Evolutionary conservation across 1,284 basidiomycete species (phyloP).

Genomic region (Puccinia sorghi): DNA sequence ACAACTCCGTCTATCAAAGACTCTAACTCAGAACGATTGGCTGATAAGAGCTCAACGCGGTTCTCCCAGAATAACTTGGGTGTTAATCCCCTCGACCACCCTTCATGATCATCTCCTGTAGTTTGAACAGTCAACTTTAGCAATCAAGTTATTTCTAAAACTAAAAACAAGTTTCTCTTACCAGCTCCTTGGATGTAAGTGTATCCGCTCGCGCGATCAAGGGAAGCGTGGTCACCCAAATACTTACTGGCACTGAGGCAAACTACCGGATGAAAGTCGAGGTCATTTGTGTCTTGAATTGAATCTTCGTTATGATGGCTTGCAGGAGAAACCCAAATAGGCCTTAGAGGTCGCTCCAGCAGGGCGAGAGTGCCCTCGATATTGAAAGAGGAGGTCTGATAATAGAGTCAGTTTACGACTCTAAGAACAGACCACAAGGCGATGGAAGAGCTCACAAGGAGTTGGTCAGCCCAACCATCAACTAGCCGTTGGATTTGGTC

Average conservation of each 20-base stretch:
- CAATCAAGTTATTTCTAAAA: background rate
- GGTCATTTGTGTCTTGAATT: constrained; percentile 51
- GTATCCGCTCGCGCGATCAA: constrained; percentile 68
- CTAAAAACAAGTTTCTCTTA: background rate
- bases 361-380: constrained; percentile 57
- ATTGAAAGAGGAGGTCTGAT: constrained; percentile 48
- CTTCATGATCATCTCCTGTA: constrained; percentile 80
- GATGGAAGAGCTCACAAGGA: constrained; percentile 63
- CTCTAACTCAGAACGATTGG: constrained; percentile 63
- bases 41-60: constrained; percentile 62
- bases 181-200: constrained; percentile 75
- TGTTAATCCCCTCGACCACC: constrained; percentile 77
- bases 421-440: background rate
- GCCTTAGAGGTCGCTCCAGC: constrained; percentile 65
- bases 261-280: constrained; percentile 65
- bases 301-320: constrained; percentile 62
- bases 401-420: constrained; percentile 57
- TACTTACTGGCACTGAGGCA: constrained; percentile 76
- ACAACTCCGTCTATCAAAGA: constrained; percentile 63
- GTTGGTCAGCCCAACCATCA: constrained; percentile 67
- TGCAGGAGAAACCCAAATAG: constrained; percentile 70
- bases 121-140: background rate
- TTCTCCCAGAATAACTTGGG: constrained; percentile 73
- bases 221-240: constrained; percentile 62
- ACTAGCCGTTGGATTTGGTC: constrained; percentile 69